Evolutionary conservation across 169 alveolate species (phyloP).

Genomic region (Babesia microti): DNA sequence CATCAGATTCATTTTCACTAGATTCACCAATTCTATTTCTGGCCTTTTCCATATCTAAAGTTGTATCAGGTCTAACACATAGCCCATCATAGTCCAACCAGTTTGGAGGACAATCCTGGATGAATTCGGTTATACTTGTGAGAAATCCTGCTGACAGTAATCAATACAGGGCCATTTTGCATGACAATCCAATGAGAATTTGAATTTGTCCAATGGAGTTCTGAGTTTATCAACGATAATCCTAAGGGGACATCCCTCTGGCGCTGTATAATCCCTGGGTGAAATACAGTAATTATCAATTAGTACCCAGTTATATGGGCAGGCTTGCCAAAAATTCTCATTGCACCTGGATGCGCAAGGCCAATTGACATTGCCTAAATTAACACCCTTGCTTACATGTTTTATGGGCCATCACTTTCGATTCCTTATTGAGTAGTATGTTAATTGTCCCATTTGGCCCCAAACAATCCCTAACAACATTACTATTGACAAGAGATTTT

Average conservation of each 20-base stretch:
- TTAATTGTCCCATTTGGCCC: constrained; percentile 13
- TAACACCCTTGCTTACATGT: too few relatives aligned
- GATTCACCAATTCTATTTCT: neutral
- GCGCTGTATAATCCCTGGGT: constrained; percentile 46
- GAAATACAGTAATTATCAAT: constrained; percentile 39
- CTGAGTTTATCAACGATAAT: constrained; percentile 14
- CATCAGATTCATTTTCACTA: neutral
- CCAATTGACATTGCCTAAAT: constrained; percentile 20
- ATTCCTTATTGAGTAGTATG: too few relatives aligned
- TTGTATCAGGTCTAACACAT: neutral
- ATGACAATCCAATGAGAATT: constrained; percentile 38
- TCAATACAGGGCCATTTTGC: constrained; percentile 60
- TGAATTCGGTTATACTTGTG: neutral
- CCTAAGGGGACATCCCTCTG: constrained; percentile 35
- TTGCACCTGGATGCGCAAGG: constrained; percentile 25
- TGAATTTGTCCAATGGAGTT: constrained; percentile 24
- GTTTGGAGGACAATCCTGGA: neutral
- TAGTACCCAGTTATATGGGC: constrained; percentile 53
- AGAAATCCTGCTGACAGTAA: constrained; percentile 48
- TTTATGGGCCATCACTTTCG: too few relatives aligned
- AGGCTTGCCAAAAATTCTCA: constrained; percentile 28
- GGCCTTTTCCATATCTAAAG: neutral
- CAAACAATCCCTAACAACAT: too few relatives aligned
- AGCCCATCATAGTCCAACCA: constrained; percentile 1
- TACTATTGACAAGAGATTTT: too few relatives aligned